Evolutionary conservation across 2,329 filamentous ascomycete species (phyloP).

Genomic region (Sporothrix pseudoabietina): DNA sequence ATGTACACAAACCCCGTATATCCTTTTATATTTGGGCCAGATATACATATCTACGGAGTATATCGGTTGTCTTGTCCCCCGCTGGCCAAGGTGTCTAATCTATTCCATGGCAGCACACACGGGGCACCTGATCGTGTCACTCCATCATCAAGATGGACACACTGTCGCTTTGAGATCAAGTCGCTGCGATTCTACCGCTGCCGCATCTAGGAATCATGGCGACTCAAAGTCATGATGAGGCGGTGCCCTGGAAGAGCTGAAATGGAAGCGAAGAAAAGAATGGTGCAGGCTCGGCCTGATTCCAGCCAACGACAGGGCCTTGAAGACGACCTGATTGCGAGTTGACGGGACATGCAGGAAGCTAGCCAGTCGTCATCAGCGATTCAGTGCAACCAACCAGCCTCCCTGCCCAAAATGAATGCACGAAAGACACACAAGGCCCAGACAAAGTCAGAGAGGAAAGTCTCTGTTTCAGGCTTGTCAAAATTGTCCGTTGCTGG

Average conservation of each 20-base stretch:
- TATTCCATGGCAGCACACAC: conserved; percentile 14
- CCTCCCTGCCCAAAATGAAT: background rate
- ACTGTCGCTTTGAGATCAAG: background rate
- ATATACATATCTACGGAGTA: background rate
- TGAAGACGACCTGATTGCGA: background rate
- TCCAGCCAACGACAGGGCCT: background rate
- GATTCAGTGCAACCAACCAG: background rate
- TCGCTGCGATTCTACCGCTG: background rate
- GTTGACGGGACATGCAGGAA: conserved; percentile 1
- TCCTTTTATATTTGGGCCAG: background rate
- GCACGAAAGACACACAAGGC: background rate
- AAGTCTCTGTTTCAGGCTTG: conserved; percentile 9
- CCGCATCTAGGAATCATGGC: background rate
- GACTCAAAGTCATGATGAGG: background rate
- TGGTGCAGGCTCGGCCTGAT: background rate
- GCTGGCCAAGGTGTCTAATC: background rate
- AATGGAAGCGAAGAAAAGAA: background rate
- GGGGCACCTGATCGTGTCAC: background rate
- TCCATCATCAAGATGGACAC: background rate
- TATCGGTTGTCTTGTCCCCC: background rate
- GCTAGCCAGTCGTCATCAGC: background rate
- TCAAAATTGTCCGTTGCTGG: conserved; percentile 27
- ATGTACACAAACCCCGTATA: no score
- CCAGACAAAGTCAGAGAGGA: background rate
- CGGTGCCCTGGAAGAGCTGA: background rate